Base-by-base conservation (phyloP, 106 monocot genomes). In the Acorus calamus region DNA sequence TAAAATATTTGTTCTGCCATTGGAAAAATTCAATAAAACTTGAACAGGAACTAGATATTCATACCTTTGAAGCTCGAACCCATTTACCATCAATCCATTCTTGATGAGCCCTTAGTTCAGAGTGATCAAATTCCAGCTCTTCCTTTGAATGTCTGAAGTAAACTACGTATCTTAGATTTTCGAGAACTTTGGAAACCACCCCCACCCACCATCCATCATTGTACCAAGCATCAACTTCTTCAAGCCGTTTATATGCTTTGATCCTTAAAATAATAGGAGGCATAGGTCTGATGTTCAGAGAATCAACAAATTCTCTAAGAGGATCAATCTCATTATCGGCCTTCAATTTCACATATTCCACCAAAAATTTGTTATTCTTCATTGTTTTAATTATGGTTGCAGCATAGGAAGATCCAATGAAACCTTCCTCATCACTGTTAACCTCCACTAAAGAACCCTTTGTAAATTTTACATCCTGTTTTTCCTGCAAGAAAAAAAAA, bases 151-250 rank as follows among this genome's bases (percentile, higher is more conserved):
- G 41, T 74, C 59, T 83, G 74, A 93, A 93, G 73, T 86, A 93
- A 46, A 93, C 89, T 61, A 73, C 70, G 63, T 86, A 93, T 4
- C 59, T 80, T 49, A 50, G 44, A 50, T 62, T 67, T 0, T 55
- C 46, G 0, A 78, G 54, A 74, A 89, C 86, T 52, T 79, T 81
- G 7, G 81, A 93, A 46, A 93, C 74, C 12, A 93, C 71, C 66
- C 93, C 93, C 6, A 81, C 78, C 93, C 93, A 89, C 89, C 93
- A 93, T 2, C 86, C 93, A 66, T 89, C 89, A 63, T 86, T 89
- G 47, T 72, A 62, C 46, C 63, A 77, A 5, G 73, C 89, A 66
- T 93, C 93, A 49, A 93, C 83, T 76, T 93, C 93, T 63, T 93
- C 86, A 59, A 93, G 75, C 45, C 72, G 57, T 47, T 75, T 83